Conservation (phyloP, 31 red algal species). For the Endocladia muricata region DNA sequence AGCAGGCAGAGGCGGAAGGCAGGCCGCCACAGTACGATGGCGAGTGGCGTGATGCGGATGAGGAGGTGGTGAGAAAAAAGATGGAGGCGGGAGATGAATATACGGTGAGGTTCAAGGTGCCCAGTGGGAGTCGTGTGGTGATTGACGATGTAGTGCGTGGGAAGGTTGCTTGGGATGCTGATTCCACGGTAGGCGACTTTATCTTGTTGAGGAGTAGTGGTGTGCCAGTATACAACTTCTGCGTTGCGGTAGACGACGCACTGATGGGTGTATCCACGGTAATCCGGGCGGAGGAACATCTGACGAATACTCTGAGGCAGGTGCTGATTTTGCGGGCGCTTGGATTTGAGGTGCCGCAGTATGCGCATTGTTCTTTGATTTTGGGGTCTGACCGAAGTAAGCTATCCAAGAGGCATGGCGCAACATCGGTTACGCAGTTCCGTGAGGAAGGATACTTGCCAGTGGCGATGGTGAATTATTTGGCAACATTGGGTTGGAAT, state of each 20-base stretch:
- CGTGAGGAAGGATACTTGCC: conserved; percentile 87
- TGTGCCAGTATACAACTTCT: conserved; percentile 98
- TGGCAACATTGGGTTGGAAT: conserved; percentile 93
- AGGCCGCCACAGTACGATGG: conserved; percentile 90
- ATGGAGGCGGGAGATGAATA: conserved; percentile 66
- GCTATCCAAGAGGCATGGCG: conserved; percentile 92
- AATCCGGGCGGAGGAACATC: conserved; percentile 94
- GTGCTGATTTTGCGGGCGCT: conserved; percentile 86
- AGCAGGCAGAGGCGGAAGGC: conserved; percentile 56
- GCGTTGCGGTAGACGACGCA: conserved; percentile 96
- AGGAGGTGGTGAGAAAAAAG: conserved; percentile 44
- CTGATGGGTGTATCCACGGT: conserved; percentile 94
- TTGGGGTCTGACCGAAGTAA: conserved; percentile 87
- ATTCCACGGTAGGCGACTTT: conserved; percentile 92
- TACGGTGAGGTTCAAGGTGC: conserved; percentile 84
- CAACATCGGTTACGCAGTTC: conserved; percentile 87
- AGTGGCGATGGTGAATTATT: conserved; percentile 93
- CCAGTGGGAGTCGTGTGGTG: conserved; percentile 57
- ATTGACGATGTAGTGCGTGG: conserved; percentile 94
- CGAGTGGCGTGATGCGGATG: conserved; percentile 82
- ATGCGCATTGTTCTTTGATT: conserved; percentile 91
- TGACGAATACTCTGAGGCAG: conserved; percentile 93
- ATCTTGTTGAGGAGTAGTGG: conserved; percentile 79
- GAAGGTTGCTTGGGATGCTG: conserved; percentile 89
- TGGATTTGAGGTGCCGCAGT: conserved; percentile 72